Percentiles rank a stretch among this genome's conserved stretches.
Conservation (phyloP, 202 grass and related monocot species). For the Eragrostis tef region DNA sequence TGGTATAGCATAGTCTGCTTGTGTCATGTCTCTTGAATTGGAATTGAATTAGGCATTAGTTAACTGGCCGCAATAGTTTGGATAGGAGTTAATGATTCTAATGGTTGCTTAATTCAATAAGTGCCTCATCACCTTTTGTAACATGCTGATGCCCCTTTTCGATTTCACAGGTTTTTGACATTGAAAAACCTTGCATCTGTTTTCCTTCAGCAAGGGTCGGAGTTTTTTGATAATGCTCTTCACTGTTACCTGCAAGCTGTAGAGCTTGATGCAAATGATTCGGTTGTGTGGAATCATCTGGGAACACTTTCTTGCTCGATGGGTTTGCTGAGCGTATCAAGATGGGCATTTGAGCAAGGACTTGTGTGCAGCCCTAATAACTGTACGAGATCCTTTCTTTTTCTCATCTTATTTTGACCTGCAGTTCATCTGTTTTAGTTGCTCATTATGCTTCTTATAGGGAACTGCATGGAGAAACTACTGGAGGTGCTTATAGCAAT, state of each 20-base stretch:
- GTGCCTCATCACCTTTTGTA: slow-evolving; percentile 26
- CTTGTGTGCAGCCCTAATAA: slow-evolving; percentile 92
- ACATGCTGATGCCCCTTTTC: slow-evolving; percentile 44
- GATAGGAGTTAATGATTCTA: not conserved
- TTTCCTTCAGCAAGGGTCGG: slow-evolving; percentile 79
- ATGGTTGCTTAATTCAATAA: slow-evolving; percentile 23
- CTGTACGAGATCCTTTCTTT: slow-evolving; percentile 58
- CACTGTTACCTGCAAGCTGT: slow-evolving; percentile 89
- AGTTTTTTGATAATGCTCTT: slow-evolving; percentile 83
- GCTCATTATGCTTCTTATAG: slow-evolving; percentile 49
- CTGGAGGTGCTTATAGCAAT: slow-evolving; percentile 93
- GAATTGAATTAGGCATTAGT: not conserved
- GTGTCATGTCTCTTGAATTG: not conserved
- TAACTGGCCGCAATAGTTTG: not conserved
- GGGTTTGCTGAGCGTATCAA: slow-evolving; percentile 79
- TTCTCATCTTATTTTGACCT: slow-evolving; percentile 35
- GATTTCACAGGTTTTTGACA: slow-evolving; percentile 77
- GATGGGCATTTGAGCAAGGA: slow-evolving; percentile 99
- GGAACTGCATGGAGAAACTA: slow-evolving; percentile 98
- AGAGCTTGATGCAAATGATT: slow-evolving; percentile 90
- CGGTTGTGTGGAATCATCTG: slow-evolving; percentile 96
- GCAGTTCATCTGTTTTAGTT: slow-evolving; percentile 34
- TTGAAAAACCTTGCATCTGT: slow-evolving; percentile 93
- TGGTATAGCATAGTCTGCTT: slow-evolving; percentile 11
- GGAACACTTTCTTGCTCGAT: slow-evolving; percentile 89